Conservation (phyloP, 78 protist genomes). For the Carpediemonas membranifera region DNA sequence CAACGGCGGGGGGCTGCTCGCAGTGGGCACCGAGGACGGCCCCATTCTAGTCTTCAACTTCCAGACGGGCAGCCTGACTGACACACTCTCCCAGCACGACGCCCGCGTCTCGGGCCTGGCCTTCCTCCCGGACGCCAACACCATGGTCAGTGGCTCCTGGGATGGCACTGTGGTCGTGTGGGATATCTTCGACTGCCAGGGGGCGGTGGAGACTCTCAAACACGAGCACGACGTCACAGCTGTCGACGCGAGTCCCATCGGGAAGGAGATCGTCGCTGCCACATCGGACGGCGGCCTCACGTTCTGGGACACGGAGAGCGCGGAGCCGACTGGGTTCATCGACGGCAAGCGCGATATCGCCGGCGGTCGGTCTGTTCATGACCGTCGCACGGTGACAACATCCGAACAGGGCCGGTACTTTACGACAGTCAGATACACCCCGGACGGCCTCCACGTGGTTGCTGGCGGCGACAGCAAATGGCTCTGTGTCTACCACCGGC, state of each 20-base stretch:
- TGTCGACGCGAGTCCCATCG: constrained; percentile 59
- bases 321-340: constrained; percentile 29
- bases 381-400: not conserved
- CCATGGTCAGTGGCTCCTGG: constrained; percentile 42
- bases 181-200: constrained; percentile 51
- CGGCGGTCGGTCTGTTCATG: constrained; percentile 10
- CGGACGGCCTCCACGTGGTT: constrained; percentile 55
- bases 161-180: constrained; percentile 85
- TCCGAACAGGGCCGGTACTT: not conserved
- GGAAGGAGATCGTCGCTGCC: constrained; percentile 29
- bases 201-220: constrained; percentile 1
- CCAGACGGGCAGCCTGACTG: too few relatives aligned
- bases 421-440: constrained; percentile 11
- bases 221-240: constrained; percentile 22
- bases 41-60: too few relatives aligned
- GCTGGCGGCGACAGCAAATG: constrained; percentile 66
- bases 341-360: constrained; percentile 49
- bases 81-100: too few relatives aligned
- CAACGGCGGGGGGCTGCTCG: too few relatives aligned
- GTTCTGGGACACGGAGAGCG: constrained; percentile 31
- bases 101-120: too few relatives aligned
- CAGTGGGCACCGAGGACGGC: too few relatives aligned
- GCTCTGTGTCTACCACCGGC: constrained; percentile 61
- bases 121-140: too few relatives aligned
- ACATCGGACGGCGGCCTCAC: constrained; percentile 41